These are phyloP conservation scores for Pezicula carpinea DNA, from an alignment of 2,329 filamentous ascomycete species.

Conservation along the genomic window DNA sequence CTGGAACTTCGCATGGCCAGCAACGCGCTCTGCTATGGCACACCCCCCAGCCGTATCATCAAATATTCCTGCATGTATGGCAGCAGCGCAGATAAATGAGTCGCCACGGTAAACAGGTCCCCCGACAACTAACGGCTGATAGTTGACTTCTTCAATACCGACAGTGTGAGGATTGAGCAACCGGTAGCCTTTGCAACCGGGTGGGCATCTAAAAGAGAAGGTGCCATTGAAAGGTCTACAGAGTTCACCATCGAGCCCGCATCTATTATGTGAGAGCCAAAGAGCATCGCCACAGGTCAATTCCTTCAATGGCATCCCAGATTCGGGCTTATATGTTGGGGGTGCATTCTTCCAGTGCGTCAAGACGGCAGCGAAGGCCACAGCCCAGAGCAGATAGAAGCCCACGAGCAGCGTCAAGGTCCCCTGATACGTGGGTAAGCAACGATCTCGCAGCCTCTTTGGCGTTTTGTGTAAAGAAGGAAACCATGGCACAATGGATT, in stretches of 20 bases:
- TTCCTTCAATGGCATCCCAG: not conserved
- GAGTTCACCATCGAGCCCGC: slow-evolving; percentile 67
- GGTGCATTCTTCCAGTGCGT: not conserved
- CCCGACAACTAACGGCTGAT: slow-evolving; percentile 60
- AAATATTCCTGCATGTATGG: slow-evolving; percentile 78
- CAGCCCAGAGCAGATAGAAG: not conserved
- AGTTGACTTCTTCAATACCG: slow-evolving; percentile 62
- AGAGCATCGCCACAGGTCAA: not conserved
- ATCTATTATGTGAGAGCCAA: slow-evolving; percentile 47
- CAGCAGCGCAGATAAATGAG: slow-evolving; percentile 80
- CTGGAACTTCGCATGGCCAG: slow-evolving; percentile 59
- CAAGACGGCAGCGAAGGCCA: not conserved
- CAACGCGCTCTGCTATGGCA: slow-evolving; percentile 71
- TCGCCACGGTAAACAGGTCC: slow-evolving; percentile 82
- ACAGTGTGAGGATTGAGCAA: slow-evolving; percentile 71
- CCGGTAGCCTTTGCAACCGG: slow-evolving; percentile 61
- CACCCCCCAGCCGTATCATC: slow-evolving; percentile 71
- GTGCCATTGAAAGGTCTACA: slow-evolving; percentile 71
- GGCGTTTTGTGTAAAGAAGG: not conserved
- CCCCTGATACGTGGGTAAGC: not conserved
- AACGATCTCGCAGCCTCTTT: not conserved
- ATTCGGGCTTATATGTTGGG: not conserved
- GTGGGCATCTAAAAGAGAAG: slow-evolving; percentile 71
- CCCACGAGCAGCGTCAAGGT: not conserved
- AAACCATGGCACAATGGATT: not conserved